A percentile compares a stretch with the other conserved stretches of the same genome.
Evolutionary conservation across 768 basidiomycete genomes (phyloP).

Genomic region (Amylocystis lapponica): DNA sequence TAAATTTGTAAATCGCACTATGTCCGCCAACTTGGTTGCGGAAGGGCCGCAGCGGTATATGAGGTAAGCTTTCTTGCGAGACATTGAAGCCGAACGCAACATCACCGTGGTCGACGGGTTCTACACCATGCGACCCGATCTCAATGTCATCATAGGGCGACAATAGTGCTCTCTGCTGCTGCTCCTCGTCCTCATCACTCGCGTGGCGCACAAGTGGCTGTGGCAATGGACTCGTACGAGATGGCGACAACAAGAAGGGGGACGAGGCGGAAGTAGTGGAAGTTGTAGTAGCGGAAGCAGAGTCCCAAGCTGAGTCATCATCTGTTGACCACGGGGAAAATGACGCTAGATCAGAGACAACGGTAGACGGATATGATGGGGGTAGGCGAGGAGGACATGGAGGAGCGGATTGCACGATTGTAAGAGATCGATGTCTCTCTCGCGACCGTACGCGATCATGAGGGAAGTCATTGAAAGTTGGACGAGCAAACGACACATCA

Average conservation of each 20-base stretch:
- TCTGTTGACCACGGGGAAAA: slow-evolving; percentile 69
- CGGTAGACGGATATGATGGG: slow-evolving; percentile 26
- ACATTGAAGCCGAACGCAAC: slow-evolving; percentile 35
- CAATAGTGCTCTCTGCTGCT: slow-evolving; percentile 15
- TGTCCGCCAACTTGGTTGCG: slow-evolving; percentile 98
- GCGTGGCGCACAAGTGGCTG: slow-evolving; percentile 22
- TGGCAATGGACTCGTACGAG: slow-evolving; percentile 25
- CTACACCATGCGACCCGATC: slow-evolving; percentile 13
- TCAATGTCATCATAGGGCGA: slow-evolving; percentile 16
- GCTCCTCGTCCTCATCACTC: slow-evolving; percentile 29
- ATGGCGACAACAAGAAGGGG: slow-evolving; percentile 30
- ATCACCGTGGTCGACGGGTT: slow-evolving; percentile 22
- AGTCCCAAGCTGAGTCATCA: slow-evolving; percentile 74
- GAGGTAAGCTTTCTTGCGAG: slow-evolving; percentile 62
- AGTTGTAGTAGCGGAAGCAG: slow-evolving; percentile 57
- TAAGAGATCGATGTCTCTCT: slow-evolving; percentile 17
- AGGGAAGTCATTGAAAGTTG: slow-evolving; percentile 26
- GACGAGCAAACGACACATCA: background rate
- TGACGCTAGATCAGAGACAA: slow-evolving; percentile 10
- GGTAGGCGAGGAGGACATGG: slow-evolving; percentile 12
- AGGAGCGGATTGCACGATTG: slow-evolving; percentile 9
- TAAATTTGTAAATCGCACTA: slow-evolving; percentile 96
- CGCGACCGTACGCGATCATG: slow-evolving; percentile 10
- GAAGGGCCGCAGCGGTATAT: slow-evolving; percentile 92
- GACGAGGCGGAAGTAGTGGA: slow-evolving; percentile 50